These are phyloP conservation scores for Crotalaria pallida DNA, from an alignment of 306 rosid genomes.

Conservation along the genomic window DNA sequence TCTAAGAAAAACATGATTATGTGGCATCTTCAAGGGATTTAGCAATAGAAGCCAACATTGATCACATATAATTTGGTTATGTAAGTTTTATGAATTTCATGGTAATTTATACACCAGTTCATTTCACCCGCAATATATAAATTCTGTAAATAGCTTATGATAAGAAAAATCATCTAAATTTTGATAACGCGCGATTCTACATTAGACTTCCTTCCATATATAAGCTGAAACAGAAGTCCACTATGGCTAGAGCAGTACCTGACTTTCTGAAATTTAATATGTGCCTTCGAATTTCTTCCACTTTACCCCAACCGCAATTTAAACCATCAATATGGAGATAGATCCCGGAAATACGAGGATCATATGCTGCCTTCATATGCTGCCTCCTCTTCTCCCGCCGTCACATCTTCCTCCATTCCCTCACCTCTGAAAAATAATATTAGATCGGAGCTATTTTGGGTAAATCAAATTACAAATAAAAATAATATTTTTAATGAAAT, in stretches of 20 bases:
- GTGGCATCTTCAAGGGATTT: background rate
- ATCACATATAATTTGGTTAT: background rate
- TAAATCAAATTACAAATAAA: no score
- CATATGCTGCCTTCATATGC: slow-evolving; percentile 90
- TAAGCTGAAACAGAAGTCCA: background rate
- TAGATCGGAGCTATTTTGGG: no score
- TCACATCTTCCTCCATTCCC: no score
- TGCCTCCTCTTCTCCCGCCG: no score
- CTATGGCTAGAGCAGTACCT: slow-evolving; percentile 43
- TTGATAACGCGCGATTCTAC: background rate
- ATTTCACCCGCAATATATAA: background rate
- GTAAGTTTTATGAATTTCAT: background rate
- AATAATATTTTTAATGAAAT: no score
- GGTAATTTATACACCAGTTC: background rate
- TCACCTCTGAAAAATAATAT: no score
- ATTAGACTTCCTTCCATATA: background rate
- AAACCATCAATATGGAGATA: slow-evolving; percentile 78
- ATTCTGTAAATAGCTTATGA: background rate
- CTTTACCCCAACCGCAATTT: slow-evolving; percentile 92
- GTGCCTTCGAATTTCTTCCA: slow-evolving; percentile 92
- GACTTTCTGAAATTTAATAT: slow-evolving; percentile 79
- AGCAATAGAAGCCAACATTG: background rate
- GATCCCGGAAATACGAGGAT: slow-evolving; percentile 83
- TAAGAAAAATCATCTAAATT: background rate
- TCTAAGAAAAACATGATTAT: background rate